A percentile compares a stretch with the other conserved stretches of the same genome.
These are phyloP conservation scores for Tetrapisispora fleetii DNA, from an alignment of 805 yeast species.

Conservation along the genomic window DNA sequence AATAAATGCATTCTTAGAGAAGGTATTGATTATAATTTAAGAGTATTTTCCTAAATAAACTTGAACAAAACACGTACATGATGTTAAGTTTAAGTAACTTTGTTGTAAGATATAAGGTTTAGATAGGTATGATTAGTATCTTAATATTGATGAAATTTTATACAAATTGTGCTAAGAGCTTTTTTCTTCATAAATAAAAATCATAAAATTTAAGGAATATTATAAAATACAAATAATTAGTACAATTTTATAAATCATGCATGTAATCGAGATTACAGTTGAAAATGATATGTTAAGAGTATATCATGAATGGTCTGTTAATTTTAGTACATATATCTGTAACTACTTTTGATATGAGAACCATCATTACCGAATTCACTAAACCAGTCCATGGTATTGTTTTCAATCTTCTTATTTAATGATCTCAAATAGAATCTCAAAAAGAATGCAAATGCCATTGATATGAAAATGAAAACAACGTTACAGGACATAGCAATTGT, in stretches of 20 bases:
- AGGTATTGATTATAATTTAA: too few relatives aligned
- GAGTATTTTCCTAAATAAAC: too few relatives aligned
- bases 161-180: too few relatives aligned
- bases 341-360: constrained; percentile 34
- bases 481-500: constrained; percentile 39
- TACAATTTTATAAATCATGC: background rate
- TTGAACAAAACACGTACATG: too few relatives aligned
- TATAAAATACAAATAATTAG: too few relatives aligned
- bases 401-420: constrained; percentile 35
- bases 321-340: constrained; percentile 28
- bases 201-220: background rate
- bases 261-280: background rate
- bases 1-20: too few relatives aligned
- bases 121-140: too few relatives aligned
- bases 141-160: too few relatives aligned
- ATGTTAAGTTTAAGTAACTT: too few relatives aligned
- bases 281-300: too few relatives aligned
- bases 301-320: background rate
- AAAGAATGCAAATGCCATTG: constrained; percentile 33
- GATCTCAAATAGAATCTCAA: constrained; percentile 32
- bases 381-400: constrained; percentile 42
- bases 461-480: constrained; percentile 36
- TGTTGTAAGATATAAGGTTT: too few relatives aligned
- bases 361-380: constrained; percentile 40
- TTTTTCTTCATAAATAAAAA: too few relatives aligned